A percentile compares a stretch with the other conserved stretches of the same genome.
phyloP scores from a whole-genome alignment of 106 monocot species.

The Allium cepa region DNA sequence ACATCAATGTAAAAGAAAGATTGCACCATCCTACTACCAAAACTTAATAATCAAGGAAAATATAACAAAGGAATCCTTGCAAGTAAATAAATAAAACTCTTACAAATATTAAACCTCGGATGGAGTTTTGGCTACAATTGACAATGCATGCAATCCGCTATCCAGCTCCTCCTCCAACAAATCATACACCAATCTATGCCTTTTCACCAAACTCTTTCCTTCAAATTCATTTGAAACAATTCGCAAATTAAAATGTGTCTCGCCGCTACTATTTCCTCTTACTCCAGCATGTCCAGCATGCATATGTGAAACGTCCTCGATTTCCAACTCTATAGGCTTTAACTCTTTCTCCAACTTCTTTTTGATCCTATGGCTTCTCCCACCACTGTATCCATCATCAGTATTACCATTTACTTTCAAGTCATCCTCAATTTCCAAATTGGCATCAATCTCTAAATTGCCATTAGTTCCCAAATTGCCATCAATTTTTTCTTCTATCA shows the following conservation, averaged over 20 bases:
- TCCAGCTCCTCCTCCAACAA: constrained; percentile 74
- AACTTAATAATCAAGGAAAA: background rate
- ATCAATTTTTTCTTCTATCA: background rate
- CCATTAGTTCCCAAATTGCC: background rate
- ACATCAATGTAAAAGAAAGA: background rate
- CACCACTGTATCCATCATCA: constrained; percentile 9
- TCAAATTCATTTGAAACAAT: constrained; percentile 76
- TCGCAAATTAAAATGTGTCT: constrained; percentile 82
- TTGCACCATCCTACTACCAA: background rate
- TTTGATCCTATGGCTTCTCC: constrained; percentile 69
- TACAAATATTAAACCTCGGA: constrained; percentile 34
- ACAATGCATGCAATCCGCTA: constrained; percentile 82
- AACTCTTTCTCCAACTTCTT: constrained; percentile 37
- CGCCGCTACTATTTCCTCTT: constrained; percentile 44
- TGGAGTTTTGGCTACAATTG: constrained; percentile 79
- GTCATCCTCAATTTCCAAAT: background rate
- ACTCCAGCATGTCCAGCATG: constrained; percentile 82
- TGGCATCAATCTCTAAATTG: background rate
- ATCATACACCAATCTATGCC: constrained; percentile 79
- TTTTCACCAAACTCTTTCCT: constrained; percentile 86
- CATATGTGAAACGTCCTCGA: constrained; percentile 72
- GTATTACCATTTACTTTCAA: background rate
- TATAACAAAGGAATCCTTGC: background rate
- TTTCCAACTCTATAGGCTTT: constrained; percentile 41
- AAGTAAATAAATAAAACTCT: background rate